Evolutionary conservation across 2,329 filamentous ascomycete species (phyloP).

Genomic region (Colletotrichum musicola): DNA sequence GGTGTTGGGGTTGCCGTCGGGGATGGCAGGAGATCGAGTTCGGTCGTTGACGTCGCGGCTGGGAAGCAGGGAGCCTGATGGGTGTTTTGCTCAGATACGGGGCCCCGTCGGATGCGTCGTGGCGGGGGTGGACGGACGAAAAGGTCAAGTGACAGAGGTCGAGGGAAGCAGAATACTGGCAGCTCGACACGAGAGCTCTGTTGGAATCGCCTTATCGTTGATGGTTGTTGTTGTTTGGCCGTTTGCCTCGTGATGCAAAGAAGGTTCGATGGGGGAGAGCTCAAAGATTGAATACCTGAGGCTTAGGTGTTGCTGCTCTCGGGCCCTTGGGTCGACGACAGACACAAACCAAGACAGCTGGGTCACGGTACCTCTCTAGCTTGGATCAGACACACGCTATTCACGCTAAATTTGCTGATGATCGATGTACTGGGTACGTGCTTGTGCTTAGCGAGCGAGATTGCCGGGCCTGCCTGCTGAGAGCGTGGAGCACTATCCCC

Average conservation of each 20-base stretch:
- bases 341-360: not conserved
- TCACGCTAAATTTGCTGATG: not conserved
- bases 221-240: constrained; percentile 31
- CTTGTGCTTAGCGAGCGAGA: constrained; percentile 29
- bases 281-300: constrained; percentile 44
- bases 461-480: constrained; percentile 33
- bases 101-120: constrained; percentile 15
- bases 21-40: constrained; percentile 28
- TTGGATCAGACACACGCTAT: constrained; percentile 1
- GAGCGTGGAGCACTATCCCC: constrained; percentile 17
- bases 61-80: constrained; percentile 21
- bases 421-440: constrained; percentile 42
- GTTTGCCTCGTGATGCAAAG: constrained; percentile 45
- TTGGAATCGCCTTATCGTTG: constrained; percentile 16
- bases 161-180: not conserved
- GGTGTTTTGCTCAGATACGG: constrained; percentile 31
- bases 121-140: not conserved
- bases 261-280: constrained; percentile 47
- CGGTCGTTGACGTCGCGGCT: constrained; percentile 22
- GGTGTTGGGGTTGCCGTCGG: constrained; percentile 35
- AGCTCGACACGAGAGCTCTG: constrained; percentile 22
- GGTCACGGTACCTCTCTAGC: constrained; percentile 26
- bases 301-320: constrained; percentile 30
- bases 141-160: constrained; percentile 26
- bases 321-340: constrained; percentile 22